Conservation (phyloP, 768 basidiomycete species). For the Cystobasidium onofrii region DNA sequence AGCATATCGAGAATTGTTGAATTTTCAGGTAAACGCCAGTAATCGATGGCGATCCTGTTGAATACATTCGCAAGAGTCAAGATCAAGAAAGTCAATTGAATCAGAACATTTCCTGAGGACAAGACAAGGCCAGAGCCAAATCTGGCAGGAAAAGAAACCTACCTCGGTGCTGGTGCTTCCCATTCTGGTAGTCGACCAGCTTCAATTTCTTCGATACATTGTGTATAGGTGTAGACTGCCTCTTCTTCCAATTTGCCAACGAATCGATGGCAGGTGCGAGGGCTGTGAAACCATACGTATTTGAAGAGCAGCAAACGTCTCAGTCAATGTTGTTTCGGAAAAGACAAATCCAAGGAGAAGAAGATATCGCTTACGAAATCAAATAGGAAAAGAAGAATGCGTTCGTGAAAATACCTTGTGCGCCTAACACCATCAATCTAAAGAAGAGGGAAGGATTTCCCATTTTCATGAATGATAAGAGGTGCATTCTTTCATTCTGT, state of each 20-base stretch:
- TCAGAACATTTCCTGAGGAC: too few relatives aligned
- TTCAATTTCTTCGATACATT: slow-evolving; percentile 74
- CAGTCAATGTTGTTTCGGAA: neutral
- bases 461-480: slow-evolving; percentile 89
- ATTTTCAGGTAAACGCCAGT: slow-evolving; percentile 69
- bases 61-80: slow-evolving; percentile 47
- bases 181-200: slow-evolving; percentile 72
- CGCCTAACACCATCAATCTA: slow-evolving; percentile 71
- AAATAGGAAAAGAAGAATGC: slow-evolving; percentile 62
- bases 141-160: slow-evolving; percentile 45
- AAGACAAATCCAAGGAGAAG: neutral
- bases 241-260: slow-evolving; percentile 73
- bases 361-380: slow-evolving; percentile 42
- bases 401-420: slow-evolving; percentile 61
- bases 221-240: slow-evolving; percentile 72
- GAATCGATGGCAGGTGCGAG: slow-evolving; percentile 61
- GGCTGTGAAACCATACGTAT: slow-evolving; percentile 21
- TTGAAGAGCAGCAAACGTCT: neutral
- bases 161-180: slow-evolving; percentile 46
- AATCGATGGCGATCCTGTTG: slow-evolving; percentile 75
- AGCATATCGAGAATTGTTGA: slow-evolving; percentile 79
- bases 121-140: too few relatives aligned
- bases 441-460: slow-evolving; percentile 70
- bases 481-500: slow-evolving; percentile 79
- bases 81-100: slow-evolving; percentile 46